Evolutionary conservation across 2,329 filamentous ascomycete genomes (phyloP), one percentile per base, ranked within the genome.

Genomic region (Hypoxylon sp.): DNA sequence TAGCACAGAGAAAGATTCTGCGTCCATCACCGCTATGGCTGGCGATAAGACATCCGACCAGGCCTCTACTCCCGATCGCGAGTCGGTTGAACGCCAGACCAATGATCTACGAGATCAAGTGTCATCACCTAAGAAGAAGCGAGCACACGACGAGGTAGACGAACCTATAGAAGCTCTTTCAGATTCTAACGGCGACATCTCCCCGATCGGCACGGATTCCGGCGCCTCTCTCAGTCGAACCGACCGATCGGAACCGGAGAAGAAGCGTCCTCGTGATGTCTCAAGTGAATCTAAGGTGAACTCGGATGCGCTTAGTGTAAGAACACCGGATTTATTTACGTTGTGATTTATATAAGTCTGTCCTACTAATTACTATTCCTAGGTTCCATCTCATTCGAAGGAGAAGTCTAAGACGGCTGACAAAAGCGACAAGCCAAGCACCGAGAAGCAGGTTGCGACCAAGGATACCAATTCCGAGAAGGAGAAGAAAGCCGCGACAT

Each of bases 111-210:
- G 79, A 73, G 84, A 88, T 51, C 80, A 83, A 61, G 74, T 88
- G 46, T 80, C 83, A 19, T 90, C 87, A 11, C 88, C 88, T 29
- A 90, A 90, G 80, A 90, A 90, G 82, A 90, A 90, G 81, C 83
- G 88, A 69, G 84, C 82, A 27, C 85, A 87, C 69, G 86, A 88
- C 68, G 83, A 89, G 75, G 78, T 88, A 14, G 87, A 89, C 27
- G 81, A 84, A 50, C 77, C 79, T 52, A 82, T 79, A 70, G 82
- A 81, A 39, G 65, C 65, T 5, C 60, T 76, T 4, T 76, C 80
- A 37, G 77, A 79, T 34, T 69, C 72, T 19, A 78, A 78, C 58
- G 75, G 76, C 58, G 78, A 77, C 47, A 75, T 78, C 61, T 75
- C 78, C 32, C 77, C 79, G 27, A 83, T 81, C 67, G 83, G 83